phyloP scores from a whole-genome alignment of 106 monocot genomes.

The Narthecium ossifragum region DNA sequence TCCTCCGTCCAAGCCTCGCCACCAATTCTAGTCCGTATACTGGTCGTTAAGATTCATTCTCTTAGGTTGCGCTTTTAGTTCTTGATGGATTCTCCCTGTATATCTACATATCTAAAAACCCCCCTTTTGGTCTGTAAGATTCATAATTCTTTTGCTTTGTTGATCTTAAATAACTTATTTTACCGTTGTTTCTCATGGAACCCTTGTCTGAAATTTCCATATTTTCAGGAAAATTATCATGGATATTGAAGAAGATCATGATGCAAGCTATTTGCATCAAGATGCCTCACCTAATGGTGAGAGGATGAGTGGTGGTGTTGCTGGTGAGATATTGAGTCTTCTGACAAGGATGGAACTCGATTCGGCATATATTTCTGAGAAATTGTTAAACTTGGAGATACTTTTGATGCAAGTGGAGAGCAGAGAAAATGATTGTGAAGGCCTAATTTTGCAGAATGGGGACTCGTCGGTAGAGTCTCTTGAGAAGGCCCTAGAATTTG shows the following conservation, averaged over 20 bases:
- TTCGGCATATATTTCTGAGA: conserved; percentile 58
- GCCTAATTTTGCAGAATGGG: conserved; percentile 18
- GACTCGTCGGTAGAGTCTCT: conserved; percentile 19
- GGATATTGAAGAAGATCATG: conserved; percentile 9
- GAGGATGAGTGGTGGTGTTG: conserved; percentile 7
- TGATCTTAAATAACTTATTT: no score
- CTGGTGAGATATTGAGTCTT: conserved; percentile 10
- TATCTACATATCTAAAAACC: no score
- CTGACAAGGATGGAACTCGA: conserved; percentile 53
- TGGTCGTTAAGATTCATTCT: no score
- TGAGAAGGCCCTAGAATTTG: conserved; percentile 56
- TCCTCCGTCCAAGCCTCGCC: no score
- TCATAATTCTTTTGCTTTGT: no score
- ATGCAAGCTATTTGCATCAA: background rate
- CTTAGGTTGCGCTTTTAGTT: no score
- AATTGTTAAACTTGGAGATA: conserved; percentile 55
- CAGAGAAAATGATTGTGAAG: conserved; percentile 41
- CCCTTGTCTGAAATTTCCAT: no score
- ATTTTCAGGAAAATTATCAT: no score
- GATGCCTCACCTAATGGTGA: conserved; percentile 14
- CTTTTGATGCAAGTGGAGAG: conserved; percentile 44
- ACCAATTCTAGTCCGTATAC: no score
- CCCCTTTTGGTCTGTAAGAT: no score
- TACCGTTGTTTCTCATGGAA: no score
- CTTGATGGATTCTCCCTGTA: no score